Percentiles rank a stretch among this genome's conserved stretches.
These are phyloP conservation scores for Exophiala calicioides DNA, from an alignment of 2,329 filamentous ascomycete species.

Conservation along the genomic window DNA sequence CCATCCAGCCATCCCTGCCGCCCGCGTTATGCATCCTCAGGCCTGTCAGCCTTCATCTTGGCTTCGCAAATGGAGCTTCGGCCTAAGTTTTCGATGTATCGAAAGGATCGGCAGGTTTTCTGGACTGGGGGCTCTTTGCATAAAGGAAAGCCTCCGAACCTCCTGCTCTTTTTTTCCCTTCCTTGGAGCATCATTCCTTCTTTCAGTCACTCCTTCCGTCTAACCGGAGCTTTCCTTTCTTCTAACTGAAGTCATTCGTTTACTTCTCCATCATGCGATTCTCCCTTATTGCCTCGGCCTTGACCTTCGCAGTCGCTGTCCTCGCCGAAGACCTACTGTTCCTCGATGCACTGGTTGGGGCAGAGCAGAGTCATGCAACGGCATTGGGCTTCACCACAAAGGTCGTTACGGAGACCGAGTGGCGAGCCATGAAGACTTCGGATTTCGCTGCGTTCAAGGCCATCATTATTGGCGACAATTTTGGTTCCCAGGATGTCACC, in stretches of 20 bases:
- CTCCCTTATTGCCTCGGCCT: not conserved
- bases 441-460: constrained; percentile 16
- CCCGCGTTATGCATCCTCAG: no score
- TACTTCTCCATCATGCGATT: not conserved
- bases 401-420: constrained; percentile 37
- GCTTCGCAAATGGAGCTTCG: no score
- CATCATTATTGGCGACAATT: not conserved
- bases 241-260: constrained; percentile 1
- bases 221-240: not conserved
- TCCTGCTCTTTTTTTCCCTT: no score
- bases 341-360: not conserved
- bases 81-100: no score
- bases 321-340: constrained; percentile 1
- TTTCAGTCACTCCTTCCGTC: not conserved
- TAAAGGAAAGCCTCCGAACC: no score
- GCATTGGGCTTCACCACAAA: constrained; percentile 1
- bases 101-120: no score
- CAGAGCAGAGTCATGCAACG: not conserved
- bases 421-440: constrained; percentile 35
- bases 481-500: not conserved
- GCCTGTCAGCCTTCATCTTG: no score
- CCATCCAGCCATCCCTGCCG: no score
- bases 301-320: not conserved
- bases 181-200: no score
- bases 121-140: no score